Evolutionary conservation across 352 stramenopile genomes (phyloP), one percentile per base, ranked within the genome.

Genomic region (Globisporangium viniferum): DNA sequence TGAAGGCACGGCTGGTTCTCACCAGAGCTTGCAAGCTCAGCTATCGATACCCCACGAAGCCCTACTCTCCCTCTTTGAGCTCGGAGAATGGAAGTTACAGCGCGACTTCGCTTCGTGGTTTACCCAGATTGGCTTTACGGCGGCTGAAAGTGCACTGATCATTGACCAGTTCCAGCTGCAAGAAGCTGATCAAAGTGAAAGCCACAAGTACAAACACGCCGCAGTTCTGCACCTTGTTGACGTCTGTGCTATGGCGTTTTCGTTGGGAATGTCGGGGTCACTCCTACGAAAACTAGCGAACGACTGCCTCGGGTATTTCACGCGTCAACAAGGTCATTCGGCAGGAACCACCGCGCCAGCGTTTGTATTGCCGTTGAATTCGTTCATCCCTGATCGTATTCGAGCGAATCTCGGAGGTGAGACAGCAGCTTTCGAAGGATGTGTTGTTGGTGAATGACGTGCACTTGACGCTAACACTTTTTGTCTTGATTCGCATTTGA

Each of bases 71-170:
- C 36, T 73, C 18, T 27, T 56, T 14, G 68, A 73, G 39, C 62
- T 73, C 4, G 68, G 68, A 27, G 41, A 66, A 33, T 73, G 68
- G 68, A 73, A 60, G 46, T 22, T 70, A n/a, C 44, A 66, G 18
- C 68, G 62, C 14, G 61, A 70, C 31, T 35, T 73, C 22, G 35
- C 55, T 7, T 64, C 54, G 4, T 73, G 68, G 68, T 33, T 73
- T 20, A n/a, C 64, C 4, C 68, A 70, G n/a, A 66, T 70, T 20
- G 68, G 68, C 10, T 73, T 73, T 39, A 70, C 62, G 12, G 35
- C 36, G 8, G 41, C 35, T 9, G 68, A 73, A 41, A 67, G 44
- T 22, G n/a, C 20, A 2, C 27, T 44, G 14, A 35, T 73, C 31
- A 22, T 66, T 48, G 27, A 67, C 33, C 62, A 73, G 15, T 56